These are phyloP conservation scores for Setaria italica DNA, from an alignment of 202 grass and related monocot genomes.

Conservation along the genomic window DNA sequence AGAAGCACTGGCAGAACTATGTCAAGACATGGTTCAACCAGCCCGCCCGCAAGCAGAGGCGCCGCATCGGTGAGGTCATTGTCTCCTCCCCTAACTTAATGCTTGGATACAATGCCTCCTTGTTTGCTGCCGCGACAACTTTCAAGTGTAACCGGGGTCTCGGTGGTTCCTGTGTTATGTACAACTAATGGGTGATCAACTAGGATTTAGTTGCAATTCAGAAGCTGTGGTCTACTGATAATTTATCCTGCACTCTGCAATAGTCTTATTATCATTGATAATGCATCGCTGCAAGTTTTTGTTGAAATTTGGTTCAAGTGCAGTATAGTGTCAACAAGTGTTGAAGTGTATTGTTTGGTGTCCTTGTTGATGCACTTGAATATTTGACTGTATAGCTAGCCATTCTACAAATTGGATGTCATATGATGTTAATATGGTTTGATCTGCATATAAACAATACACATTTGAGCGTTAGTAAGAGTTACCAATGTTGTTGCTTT, in stretches of 20 bases:
- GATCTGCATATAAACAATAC: too few relatives aligned
- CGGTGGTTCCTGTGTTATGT: too few relatives aligned
- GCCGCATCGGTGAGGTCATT: constrained; percentile 62
- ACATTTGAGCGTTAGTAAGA: too few relatives aligned
- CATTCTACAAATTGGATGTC: background rate
- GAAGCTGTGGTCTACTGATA: background rate
- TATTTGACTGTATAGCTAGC: background rate
- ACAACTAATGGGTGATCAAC: background rate
- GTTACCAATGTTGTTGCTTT: background rate
- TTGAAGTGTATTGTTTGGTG: background rate
- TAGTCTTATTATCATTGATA: background rate
- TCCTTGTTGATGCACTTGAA: background rate
- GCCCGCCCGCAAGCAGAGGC: constrained; percentile 83
- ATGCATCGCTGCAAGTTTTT: too few relatives aligned
- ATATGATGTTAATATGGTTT: too few relatives aligned
- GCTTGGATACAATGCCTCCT: background rate
- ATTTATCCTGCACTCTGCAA: background rate
- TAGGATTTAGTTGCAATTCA: background rate
- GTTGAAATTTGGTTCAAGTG: too few relatives aligned
- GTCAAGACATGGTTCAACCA: constrained; percentile 97
- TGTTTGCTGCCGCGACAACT: too few relatives aligned
- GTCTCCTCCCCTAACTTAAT: too few relatives aligned
- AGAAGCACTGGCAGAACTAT: constrained; percentile 92
- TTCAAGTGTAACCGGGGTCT: too few relatives aligned
- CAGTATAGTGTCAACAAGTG: too few relatives aligned